phyloP scores from a whole-genome alignment of 495 filamentous ascomycete species.

The Annulohypoxylon maeteangense region DNA sequence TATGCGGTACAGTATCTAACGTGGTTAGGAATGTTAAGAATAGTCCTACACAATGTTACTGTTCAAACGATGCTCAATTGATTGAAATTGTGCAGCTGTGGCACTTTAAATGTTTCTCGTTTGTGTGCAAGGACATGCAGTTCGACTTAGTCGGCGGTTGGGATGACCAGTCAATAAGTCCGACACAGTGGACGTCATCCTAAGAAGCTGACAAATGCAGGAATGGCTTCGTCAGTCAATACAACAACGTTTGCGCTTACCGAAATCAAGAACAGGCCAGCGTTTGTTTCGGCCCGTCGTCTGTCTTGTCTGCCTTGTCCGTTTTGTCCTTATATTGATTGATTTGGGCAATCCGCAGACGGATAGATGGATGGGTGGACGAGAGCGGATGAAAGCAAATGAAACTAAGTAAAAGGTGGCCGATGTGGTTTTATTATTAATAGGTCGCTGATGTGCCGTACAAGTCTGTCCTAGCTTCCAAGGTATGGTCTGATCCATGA shows the following conservation, averaged over 20 bases:
- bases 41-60: not conserved
- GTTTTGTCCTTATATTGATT: not conserved
- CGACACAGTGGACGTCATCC: slow-evolving; percentile 17
- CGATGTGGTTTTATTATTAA: slow-evolving; percentile 1
- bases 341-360: not conserved
- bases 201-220: slow-evolving; percentile 26
- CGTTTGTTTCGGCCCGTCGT: slow-evolving; percentile 10
- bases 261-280: not conserved
- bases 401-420: slow-evolving; percentile 1
- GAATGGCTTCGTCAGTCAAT: slow-evolving; percentile 4
- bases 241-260: slow-evolving; percentile 22
- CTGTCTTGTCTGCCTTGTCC: not conserved
- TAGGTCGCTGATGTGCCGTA: not conserved
- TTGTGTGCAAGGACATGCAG: not conserved
- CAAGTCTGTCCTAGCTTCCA: not conserved
- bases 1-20: not conserved
- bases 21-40: not conserved
- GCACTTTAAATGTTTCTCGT: not conserved
- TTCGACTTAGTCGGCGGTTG: not conserved
- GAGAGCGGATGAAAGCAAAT: not conserved
- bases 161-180: slow-evolving; percentile 10
- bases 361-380: not conserved
- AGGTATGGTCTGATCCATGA: not conserved
- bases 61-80: not conserved
- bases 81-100: not conserved